Evolutionary conservation across 2,329 filamentous ascomycete species (phyloP), one percentile per base, ranked within the genome.

Genomic region (Sordariomycetes sp.): DNA sequence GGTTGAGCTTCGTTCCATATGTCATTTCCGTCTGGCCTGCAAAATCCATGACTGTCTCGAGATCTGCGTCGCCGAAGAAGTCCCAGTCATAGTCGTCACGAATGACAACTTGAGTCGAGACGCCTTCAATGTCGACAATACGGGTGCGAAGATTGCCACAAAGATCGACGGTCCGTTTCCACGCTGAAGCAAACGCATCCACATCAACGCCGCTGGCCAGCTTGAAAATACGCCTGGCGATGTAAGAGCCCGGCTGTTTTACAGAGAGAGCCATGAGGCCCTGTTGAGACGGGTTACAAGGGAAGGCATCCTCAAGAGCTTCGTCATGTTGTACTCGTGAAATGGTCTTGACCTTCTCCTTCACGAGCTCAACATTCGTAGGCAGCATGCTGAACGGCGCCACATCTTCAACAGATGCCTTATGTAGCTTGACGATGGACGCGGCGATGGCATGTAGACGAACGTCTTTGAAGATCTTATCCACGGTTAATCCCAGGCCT

Each of bases 241-340:
- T 46, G 28, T 63, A 62, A 1, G 50, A 51, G 2, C 53, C 56
- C 2, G 40, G 24, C 11, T 51, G 43, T 20, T 48, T 47, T 27
- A 41, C 44, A 2, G 56, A 47, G 3, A 59, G 42, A 1, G 54
- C 50, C 23, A 63, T 44, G 3, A 63, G 46, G 3, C 53, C 55
- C 8, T 36, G 23, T 15, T 36, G 34, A 12, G 33, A 19, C 8
- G n/a, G 8, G 12, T 29, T 32, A 23, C 29, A 32, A 7, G 34
- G 34, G 23, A 32, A 32, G 15, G 20, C 34, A 28, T 36, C 34
- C 17, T 24, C n/a, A 14, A 20, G 8, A 8, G 32, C 17, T 10
- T 34, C 15, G 4, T 21, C 5, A 7, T 15, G 8, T 8, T 8
- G 8, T 8, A 27, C 18, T n/a, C n/a, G 9, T 15, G 15, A 26